phyloP scores from a whole-genome alignment of 345 rosid genomes.

The Eucalyptus cloeziana region DNA sequence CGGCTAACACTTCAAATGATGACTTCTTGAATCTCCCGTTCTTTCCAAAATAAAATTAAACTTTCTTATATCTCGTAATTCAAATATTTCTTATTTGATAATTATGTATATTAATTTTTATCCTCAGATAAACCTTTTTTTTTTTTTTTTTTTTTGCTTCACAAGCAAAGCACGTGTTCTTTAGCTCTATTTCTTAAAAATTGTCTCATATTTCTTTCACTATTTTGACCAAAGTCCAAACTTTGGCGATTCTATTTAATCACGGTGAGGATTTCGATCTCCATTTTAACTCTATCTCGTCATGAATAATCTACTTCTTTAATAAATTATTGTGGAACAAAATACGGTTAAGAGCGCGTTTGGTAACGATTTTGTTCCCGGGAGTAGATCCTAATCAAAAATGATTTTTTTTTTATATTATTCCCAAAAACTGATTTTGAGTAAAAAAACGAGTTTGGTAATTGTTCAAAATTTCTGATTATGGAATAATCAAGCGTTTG shows the following conservation, averaged over 20 bases:
- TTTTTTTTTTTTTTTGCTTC: rapidly evolving
- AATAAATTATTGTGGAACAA: not conserved
- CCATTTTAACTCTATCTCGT: not conserved
- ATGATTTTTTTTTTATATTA: too few species aligned
- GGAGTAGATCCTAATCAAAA: too few species aligned
- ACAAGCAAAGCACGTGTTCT: not conserved
- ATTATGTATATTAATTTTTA: not conserved
- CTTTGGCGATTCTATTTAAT: not conserved
- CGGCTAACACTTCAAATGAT: not conserved
- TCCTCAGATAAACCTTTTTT: not conserved
- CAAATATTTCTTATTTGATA: not conserved
- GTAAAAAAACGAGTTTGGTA: too few species aligned
- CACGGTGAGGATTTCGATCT: not conserved
- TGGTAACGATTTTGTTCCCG: too few species aligned
- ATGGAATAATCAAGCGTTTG: too few species aligned
- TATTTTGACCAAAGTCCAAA: not conserved
- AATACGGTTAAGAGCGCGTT: too few species aligned
- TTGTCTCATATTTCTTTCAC: too few species aligned
- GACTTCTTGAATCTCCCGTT: not conserved
- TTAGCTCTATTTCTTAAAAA: not conserved
- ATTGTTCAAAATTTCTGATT: too few species aligned
- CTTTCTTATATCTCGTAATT: not conserved
- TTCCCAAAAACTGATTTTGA: too few species aligned
- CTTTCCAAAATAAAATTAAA: not conserved
- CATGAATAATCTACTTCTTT: not conserved